Percentiles rank a stretch among this genome's conserved stretches.
Evolutionary conservation across 306 rosid species (phyloP).

Genomic region (Pterocarpus macrocarpus): DNA sequence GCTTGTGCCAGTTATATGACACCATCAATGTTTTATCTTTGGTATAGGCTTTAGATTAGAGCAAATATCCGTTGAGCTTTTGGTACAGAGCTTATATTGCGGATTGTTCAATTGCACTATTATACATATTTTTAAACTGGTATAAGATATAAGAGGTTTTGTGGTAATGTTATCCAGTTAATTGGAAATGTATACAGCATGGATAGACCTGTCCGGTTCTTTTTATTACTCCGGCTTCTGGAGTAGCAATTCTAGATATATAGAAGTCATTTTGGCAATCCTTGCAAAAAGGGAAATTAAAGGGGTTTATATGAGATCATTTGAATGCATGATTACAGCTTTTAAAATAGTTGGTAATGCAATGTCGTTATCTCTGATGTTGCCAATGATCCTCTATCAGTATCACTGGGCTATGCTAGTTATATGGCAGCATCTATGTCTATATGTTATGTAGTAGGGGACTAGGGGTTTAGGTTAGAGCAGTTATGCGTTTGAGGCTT

Average conservation of each 20-base stretch:
- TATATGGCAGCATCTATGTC: not conserved
- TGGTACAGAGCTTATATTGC: constrained; percentile 39
- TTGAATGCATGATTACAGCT: constrained; percentile 13
- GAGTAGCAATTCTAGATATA: constrained; percentile 1
- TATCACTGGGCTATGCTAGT: not conserved
- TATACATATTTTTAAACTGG: constrained; percentile 30
- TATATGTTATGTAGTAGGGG: too few species aligned
- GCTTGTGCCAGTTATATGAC: constrained; percentile 39
- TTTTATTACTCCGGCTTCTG: constrained; percentile 21
- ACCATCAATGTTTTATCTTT: constrained; percentile 35
- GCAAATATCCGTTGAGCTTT: constrained; percentile 34
- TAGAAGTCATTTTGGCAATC: constrained; percentile 36
- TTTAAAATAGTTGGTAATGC: constrained; percentile 19
- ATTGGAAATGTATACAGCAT: constrained; percentile 32
- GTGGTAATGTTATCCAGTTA: constrained; percentile 32
- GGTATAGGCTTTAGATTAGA: constrained; percentile 36
- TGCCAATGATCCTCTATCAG: not conserved
- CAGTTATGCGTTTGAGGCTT: not conserved
- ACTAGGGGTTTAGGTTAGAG: not conserved
- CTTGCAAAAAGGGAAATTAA: not conserved
- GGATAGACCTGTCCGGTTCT: constrained; percentile 21
- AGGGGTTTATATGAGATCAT: not conserved
- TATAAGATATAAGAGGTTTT: constrained; percentile 9
- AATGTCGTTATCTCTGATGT: constrained; percentile 7
- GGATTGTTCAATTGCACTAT: constrained; percentile 43